phyloP scores from a whole-genome alignment of 148 eudicot species.

The Bassia scoparia region DNA sequence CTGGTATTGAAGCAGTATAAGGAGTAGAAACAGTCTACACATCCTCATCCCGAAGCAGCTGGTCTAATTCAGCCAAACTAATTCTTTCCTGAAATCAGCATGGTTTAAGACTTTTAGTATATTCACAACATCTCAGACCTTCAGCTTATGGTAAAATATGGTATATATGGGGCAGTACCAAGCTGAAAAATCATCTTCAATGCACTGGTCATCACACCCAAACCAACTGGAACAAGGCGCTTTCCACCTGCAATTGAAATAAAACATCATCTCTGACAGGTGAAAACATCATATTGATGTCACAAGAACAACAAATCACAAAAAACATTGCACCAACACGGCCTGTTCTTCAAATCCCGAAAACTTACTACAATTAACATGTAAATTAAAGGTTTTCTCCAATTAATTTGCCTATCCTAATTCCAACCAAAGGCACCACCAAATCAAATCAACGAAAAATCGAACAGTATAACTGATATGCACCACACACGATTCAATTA shows the following conservation, averaged over 20 bases:
- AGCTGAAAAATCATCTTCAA: constrained; percentile 94
- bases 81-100: constrained; percentile 60
- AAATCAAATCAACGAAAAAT: no score
- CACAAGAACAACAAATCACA: neutral
- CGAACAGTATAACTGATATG: no score
- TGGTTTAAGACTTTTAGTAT: neutral
- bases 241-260: constrained; percentile 62
- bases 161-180: constrained; percentile 45
- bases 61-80: constrained; percentile 88
- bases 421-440: neutral
- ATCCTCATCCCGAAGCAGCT: constrained; percentile 60
- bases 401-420: neutral
- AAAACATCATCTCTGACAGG: neutral
- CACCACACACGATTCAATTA: no score
- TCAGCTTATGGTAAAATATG: neutral
- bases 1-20: constrained; percentile 81
- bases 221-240: constrained; percentile 77
- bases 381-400: neutral
- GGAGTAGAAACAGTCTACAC: constrained; percentile 71
- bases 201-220: constrained; percentile 96
- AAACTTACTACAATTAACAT: neutral
- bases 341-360: neutral
- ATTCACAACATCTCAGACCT: neutral
- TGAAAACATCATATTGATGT: neutral
- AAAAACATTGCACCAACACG: neutral